Percentiles rank a stretch among this genome's conserved stretches.
phyloP scores from a whole-genome alignment of 2,329 filamentous ascomycete genomes.

The Xylariales sp. region DNA sequence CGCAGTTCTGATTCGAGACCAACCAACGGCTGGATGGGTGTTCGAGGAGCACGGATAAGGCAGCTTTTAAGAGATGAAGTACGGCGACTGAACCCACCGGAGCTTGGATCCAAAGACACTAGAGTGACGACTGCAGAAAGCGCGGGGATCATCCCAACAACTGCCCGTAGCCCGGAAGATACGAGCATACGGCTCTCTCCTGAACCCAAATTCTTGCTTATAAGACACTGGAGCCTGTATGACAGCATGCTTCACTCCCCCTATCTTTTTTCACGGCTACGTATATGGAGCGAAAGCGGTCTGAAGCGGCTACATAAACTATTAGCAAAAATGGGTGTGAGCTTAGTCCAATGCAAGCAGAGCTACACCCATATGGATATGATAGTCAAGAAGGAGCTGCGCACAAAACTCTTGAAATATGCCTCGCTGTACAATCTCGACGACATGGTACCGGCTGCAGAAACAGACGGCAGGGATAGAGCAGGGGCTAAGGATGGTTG shows the following conservation, averaged over 20 bases:
- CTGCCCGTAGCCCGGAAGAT: conserved; percentile 88
- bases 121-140: conserved; percentile 69
- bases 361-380: conserved; percentile 99
- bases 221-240: conserved; percentile 96
- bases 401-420: conserved; percentile 88
- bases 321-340: conserved; percentile 97
- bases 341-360: conserved; percentile 91
- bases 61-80: conserved; percentile 93
- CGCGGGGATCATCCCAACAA: conserved; percentile 87
- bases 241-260: conserved; percentile 99
- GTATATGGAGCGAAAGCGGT: conserved; percentile 93
- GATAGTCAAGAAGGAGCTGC: conserved; percentile 88
- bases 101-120: conserved; percentile 67
- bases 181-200: conserved; percentile 92
- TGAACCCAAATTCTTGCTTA: conserved; percentile 90
- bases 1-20: conserved; percentile 66
- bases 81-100: conserved; percentile 87
- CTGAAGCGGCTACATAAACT: conserved; percentile 92
- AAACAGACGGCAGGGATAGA: conserved; percentile 75
- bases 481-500: conserved; percentile 87
- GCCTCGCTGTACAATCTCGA: conserved; percentile 94
- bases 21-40: conserved; percentile 80
- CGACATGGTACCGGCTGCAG: conserved; percentile 85
- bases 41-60: conserved; percentile 84
- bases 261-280: conserved; percentile 89